Conservation (phyloP, 768 basidiomycete genomes). For the Exsudoporus frostii region DNA sequence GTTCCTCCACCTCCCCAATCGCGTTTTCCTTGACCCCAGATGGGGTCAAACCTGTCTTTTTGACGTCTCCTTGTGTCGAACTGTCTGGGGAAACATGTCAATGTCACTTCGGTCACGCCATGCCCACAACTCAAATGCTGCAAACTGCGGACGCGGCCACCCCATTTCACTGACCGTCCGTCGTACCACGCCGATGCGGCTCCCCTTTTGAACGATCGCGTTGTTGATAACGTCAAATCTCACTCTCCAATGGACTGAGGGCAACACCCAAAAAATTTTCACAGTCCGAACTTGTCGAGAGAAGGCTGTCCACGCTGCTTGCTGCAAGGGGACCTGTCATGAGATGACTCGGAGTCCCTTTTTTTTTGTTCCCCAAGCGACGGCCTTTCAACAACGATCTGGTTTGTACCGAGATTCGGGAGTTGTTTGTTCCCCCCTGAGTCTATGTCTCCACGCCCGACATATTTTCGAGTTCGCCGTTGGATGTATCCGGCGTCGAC, state of each 20-base stretch:
- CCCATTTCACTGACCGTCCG: slow-evolving; percentile 8
- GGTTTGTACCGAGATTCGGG: background rate
- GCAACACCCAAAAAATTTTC: slow-evolving; percentile 8
- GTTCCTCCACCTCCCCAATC: background rate
- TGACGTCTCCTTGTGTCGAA: background rate
- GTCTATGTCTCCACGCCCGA: background rate
- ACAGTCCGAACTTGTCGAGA: slow-evolving; percentile 17
- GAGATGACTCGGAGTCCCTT: background rate
- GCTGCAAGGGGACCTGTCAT: slow-evolving; percentile 3
- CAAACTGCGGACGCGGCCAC: slow-evolving; percentile 1
- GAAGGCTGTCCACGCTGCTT: slow-evolving; percentile 13
- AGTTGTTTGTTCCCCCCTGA: background rate
- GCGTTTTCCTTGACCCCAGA: background rate
- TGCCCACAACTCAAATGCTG: background rate
- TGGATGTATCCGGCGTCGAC: background rate
- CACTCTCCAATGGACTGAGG: background rate
- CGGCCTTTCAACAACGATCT: background rate
- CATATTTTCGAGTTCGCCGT: slow-evolving; percentile 4
- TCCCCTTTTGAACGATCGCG: slow-evolving; percentile 12
- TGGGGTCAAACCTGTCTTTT: background rate
- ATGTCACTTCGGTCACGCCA: slow-evolving; percentile 1
- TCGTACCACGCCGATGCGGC: slow-evolving; percentile 10
- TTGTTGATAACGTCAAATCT: slow-evolving; percentile 16
- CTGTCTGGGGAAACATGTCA: background rate
- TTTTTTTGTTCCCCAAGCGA: background rate